Conservation (phyloP, 306 rosid species). For the Acacia melanoxylon region DNA sequence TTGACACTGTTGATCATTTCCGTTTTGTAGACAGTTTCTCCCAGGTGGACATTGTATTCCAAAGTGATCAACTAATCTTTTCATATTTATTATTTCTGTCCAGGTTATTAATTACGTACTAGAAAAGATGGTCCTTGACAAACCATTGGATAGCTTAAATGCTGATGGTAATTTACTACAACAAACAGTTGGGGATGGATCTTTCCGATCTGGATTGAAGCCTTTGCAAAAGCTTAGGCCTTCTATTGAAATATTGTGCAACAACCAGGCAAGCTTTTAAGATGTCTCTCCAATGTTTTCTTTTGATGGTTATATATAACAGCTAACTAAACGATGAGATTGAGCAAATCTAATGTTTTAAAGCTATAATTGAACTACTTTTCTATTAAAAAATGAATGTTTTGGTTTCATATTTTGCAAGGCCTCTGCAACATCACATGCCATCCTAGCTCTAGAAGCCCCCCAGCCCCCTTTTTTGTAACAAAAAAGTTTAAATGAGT, state of each 20-base stretch:
- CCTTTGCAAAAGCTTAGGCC: constrained; percentile 91
- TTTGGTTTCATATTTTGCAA: constrained; percentile 9
- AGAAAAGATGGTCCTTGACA: constrained; percentile 96
- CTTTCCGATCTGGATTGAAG: constrained; percentile 82
- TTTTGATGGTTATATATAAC: background rate
- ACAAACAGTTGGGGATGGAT: constrained; percentile 69
- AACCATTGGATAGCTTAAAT: constrained; percentile 68
- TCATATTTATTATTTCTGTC: constrained; percentile 13
- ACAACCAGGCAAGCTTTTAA: constrained; percentile 78
- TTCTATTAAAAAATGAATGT: constrained; percentile 1
- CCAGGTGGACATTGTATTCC: constrained; percentile 13
- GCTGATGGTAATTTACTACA: constrained; percentile 64
- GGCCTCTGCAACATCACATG: constrained; percentile 20
- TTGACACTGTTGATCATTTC: constrained; percentile 8
- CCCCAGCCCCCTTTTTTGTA: background rate
- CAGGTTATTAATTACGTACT: constrained; percentile 90
- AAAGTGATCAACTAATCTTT: constrained; percentile 24
- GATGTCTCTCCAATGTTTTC: constrained; percentile 5
- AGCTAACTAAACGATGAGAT: background rate
- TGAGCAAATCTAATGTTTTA: constrained; percentile 18
- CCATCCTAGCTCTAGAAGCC: constrained; percentile 2
- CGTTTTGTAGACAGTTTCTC: constrained; percentile 10
- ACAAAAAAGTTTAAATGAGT: too few species aligned
- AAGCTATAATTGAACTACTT: background rate
- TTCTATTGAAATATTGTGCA: constrained; percentile 90